These are phyloP conservation scores for Cryoendolithus antarcticus DNA, from an alignment of 2,329 filamentous ascomycete genomes.

Conservation along the genomic window DNA sequence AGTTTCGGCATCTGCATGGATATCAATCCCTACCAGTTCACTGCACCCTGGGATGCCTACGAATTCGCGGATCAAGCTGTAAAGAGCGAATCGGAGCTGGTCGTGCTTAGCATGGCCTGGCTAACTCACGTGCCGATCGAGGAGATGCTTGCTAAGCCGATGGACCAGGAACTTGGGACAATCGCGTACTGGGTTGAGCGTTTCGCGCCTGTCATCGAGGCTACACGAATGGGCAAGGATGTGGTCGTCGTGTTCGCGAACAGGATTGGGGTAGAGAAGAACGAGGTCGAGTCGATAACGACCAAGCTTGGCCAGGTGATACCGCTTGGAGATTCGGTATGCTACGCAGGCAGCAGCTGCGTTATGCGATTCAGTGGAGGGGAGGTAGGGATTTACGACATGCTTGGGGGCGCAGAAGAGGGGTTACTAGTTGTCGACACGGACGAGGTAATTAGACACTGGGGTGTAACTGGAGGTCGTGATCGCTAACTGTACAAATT, in stretches of 20 bases:
- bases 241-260: constrained; percentile 63
- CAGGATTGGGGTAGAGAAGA: constrained; percentile 49
- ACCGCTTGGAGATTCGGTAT: constrained; percentile 28
- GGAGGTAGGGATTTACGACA: constrained; percentile 55
- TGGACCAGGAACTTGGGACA: constrained; percentile 57
- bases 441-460: constrained; percentile 25
- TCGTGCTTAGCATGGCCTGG: constrained; percentile 70
- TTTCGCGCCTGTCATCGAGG: constrained; percentile 46
- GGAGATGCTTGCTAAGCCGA: constrained; percentile 33
- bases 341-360: constrained; percentile 63
- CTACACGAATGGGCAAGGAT: constrained; percentile 33
- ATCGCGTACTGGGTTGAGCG: constrained; percentile 64
- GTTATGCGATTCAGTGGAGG: constrained; percentile 55
- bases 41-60: constrained; percentile 44
- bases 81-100: constrained; percentile 43
- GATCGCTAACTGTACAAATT: too few species aligned
- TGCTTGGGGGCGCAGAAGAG: constrained; percentile 59
- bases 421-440: constrained; percentile 59
- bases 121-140: constrained; percentile 45
- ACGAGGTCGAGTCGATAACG: constrained; percentile 9
- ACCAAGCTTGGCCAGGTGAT: constrained; percentile 19
- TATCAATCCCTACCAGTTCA: constrained; percentile 52
- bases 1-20: constrained; percentile 43
- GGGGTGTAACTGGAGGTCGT: too few species aligned
- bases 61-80: constrained; percentile 49